Evolutionary conservation across 1,284 basidiomycete genomes (phyloP).

Genomic region (Porphyrellus sp.): DNA sequence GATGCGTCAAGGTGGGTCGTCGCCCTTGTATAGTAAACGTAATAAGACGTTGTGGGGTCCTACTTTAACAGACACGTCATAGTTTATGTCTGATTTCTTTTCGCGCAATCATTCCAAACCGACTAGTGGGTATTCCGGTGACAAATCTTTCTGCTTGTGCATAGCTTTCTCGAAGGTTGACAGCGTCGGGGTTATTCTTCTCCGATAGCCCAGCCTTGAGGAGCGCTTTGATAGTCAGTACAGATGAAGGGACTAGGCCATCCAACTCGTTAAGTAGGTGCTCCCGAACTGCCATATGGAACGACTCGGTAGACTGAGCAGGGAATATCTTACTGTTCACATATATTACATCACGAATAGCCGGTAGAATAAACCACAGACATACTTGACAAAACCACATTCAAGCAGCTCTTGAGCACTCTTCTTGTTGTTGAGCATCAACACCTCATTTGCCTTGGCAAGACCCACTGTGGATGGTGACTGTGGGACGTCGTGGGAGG

Average conservation of each 20-base stretch:
- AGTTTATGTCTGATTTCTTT: conserved; percentile 67
- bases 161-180: conserved; percentile 67
- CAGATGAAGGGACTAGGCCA: conserved; percentile 52
- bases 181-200: conserved; percentile 61
- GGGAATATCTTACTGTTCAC: conserved; percentile 56
- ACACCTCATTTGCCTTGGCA: conserved; percentile 63
- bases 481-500: not conserved
- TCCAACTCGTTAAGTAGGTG: conserved; percentile 51
- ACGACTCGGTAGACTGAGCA: conserved; percentile 47
- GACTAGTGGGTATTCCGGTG: conserved; percentile 52
- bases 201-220: conserved; percentile 56
- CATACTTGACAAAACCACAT: conserved; percentile 66
- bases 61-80: conserved; percentile 26
- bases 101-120: conserved; percentile 56
- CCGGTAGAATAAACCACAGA: not conserved
- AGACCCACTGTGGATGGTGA: conserved; percentile 51
- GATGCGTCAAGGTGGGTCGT: too few relatives aligned
- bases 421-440: conserved; percentile 68
- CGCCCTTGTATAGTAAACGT: too few relatives aligned
- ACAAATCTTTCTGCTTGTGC: conserved; percentile 62
- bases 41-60: not conserved
- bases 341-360: conserved; percentile 3
- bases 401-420: conserved; percentile 54
- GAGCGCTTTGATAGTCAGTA: conserved; percentile 53
- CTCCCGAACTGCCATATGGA: conserved; percentile 51